Conservation (phyloP, 306 rosid genomes). For the Quillaja saponaria region DNA sequence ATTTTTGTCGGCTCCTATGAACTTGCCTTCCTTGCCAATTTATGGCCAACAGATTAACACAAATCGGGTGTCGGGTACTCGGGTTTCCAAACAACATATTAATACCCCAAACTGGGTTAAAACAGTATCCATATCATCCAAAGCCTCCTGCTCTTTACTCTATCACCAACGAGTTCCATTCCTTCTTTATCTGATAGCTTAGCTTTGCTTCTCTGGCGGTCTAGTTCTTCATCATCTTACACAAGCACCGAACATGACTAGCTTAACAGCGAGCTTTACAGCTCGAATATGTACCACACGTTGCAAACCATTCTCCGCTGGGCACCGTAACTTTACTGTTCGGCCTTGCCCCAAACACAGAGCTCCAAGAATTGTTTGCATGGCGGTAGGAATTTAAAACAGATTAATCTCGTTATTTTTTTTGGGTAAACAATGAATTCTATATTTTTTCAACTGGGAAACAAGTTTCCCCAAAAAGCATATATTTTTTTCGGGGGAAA, state of each 20-base stretch:
- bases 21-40: no score
- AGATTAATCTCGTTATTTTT: no score
- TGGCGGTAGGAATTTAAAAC: constrained; percentile 63
- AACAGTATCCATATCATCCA: constrained; percentile 8
- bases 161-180: neutral
- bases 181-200: constrained; percentile 19
- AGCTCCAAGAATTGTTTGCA: constrained; percentile 64
- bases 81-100: no score
- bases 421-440: no score
- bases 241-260: constrained; percentile 40
- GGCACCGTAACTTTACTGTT: constrained; percentile 37
- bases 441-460: no score
- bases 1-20: no score
- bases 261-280: constrained; percentile 58
- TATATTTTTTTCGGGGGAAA: neutral
- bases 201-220: neutral
- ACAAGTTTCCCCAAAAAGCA: no score
- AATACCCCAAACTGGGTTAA: no score
- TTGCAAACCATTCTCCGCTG: constrained; percentile 29
- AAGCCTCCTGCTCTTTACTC: neutral
- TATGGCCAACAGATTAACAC: no score
- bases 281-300: constrained; percentile 42
- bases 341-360: constrained; percentile 31
- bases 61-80: no score
- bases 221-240: neutral